Evolutionary conservation across 2,329 filamentous ascomycete species (phyloP).

Genomic region (Phialophora chinensis): DNA sequence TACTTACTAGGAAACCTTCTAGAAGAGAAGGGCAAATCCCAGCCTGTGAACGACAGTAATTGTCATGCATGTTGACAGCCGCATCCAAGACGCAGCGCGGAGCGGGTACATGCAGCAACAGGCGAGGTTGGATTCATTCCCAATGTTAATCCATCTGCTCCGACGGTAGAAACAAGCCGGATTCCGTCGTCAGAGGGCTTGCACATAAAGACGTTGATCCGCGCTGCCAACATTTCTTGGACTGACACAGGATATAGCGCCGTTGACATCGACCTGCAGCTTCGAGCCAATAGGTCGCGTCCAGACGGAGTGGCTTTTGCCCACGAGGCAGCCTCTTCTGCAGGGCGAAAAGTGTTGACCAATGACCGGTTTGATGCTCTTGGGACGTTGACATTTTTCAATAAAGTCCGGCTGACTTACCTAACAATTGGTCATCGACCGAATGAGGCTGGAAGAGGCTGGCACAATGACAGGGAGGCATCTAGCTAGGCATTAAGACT

Average conservation of each 20-base stretch:
- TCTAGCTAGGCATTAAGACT: background rate
- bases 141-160: background rate
- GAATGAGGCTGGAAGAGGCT: conserved; percentile 30
- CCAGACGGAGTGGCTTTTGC: background rate
- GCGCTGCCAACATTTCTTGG: conserved; percentile 7
- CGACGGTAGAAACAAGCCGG: background rate
- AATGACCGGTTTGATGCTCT: background rate
- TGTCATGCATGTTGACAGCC: conserved; percentile 25
- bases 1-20: conserved; percentile 13
- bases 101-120: conserved; percentile 15
- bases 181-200: background rate
- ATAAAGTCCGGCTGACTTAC: background rate
- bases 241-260: conserved; percentile 12
- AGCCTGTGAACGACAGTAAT: conserved; percentile 17
- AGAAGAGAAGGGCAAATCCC: conserved; percentile 18
- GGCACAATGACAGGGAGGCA: conserved; percentile 13
- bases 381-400: background rate
- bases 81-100: conserved; percentile 18
- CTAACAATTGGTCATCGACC: conserved; percentile 11
- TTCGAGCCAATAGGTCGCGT: background rate
- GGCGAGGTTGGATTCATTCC: conserved; percentile 17
- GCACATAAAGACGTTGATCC: conserved; percentile 15
- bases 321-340: background rate
- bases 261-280: conserved; percentile 19
- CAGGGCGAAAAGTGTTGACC: background rate